A percentile compares a stretch with the other conserved stretches of the same genome.
phyloP scores from a whole-genome alignment of 495 filamentous ascomycete genomes.

The Neurospora sp. region DNA sequence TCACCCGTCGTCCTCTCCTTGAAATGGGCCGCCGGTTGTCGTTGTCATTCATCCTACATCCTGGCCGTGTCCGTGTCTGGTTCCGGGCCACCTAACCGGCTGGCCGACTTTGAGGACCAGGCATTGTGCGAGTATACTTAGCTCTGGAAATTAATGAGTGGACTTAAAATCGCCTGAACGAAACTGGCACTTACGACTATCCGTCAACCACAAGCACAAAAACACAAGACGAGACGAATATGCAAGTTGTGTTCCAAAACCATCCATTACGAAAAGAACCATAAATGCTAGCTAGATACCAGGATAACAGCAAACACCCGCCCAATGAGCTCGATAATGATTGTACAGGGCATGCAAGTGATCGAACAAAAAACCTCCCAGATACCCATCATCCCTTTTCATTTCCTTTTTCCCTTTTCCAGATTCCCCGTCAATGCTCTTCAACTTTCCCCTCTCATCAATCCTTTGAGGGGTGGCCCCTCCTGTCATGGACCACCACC shows the following conservation, averaged over 20 bases:
- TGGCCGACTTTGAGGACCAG: too few species aligned
- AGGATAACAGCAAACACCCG: not conserved
- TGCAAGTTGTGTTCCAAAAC: not conserved
- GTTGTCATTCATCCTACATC: too few species aligned
- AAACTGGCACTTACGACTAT: too few species aligned
- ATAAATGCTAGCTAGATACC: not conserved
- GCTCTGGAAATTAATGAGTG: too few species aligned
- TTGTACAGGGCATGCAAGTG: not conserved
- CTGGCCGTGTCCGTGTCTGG: too few species aligned
- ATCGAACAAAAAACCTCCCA: not conserved
- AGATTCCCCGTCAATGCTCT: not conserved
- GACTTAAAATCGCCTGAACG: too few species aligned
- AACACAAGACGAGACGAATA: too few species aligned
- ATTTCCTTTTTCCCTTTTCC: not conserved
- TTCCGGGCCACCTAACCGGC: too few species aligned
- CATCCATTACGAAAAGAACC: not conserved
- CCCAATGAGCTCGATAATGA: not conserved
- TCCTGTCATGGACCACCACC: not conserved
- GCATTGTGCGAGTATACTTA: too few species aligned
- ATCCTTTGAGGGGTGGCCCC: rapidly evolving
- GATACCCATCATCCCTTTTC: not conserved
- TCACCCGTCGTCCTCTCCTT: too few species aligned
- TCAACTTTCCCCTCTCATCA: not conserved
- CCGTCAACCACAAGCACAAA: too few species aligned
- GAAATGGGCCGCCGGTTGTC: too few species aligned